A percentile compares a stretch with the other conserved stretches of the same genome.
phyloP scores from a whole-genome alignment of 768 basidiomycete genomes.

The Phanerochaete carnosa region DNA sequence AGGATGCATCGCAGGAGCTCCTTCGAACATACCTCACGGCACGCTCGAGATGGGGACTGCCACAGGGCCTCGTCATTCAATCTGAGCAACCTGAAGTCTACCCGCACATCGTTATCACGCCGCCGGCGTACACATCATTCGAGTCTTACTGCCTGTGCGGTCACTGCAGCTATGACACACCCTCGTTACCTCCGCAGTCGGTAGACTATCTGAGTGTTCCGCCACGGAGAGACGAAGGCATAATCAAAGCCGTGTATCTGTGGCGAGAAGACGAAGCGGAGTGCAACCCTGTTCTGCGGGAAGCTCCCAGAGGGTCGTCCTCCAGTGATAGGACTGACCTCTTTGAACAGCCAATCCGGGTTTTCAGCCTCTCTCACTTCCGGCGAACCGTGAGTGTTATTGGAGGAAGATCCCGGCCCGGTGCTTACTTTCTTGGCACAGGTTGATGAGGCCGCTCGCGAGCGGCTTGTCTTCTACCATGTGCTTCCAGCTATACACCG shows the following conservation, averaged over 20 bases:
- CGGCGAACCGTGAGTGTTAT: background rate
- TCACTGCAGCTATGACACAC: background rate
- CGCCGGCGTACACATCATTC: conserved; percentile 30
- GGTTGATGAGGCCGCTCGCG: conserved; percentile 11
- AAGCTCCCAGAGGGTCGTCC: background rate
- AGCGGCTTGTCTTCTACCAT: conserved; percentile 13
- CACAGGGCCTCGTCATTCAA: conserved; percentile 41
- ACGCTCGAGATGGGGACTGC: conserved; percentile 4
- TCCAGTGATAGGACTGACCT: background rate
- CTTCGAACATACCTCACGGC: conserved; percentile 16
- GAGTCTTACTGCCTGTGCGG: background rate
- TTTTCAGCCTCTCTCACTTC: background rate
- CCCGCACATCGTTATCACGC: conserved; percentile 56
- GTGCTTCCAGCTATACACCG: conserved; percentile 6
- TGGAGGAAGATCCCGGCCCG: background rate
- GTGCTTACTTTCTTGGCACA: background rate
- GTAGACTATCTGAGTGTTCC: background rate
- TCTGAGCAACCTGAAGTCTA: conserved; percentile 35
- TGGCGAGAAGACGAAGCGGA: background rate
- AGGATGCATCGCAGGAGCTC: conserved; percentile 11
- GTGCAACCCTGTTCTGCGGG: background rate
- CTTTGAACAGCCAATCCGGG: background rate
- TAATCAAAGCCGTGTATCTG: background rate
- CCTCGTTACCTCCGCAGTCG: background rate
- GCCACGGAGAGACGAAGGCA: background rate